phyloP scores from a whole-genome alignment of 1,139 yeast species.

The Yamadazyma sp. region DNA sequence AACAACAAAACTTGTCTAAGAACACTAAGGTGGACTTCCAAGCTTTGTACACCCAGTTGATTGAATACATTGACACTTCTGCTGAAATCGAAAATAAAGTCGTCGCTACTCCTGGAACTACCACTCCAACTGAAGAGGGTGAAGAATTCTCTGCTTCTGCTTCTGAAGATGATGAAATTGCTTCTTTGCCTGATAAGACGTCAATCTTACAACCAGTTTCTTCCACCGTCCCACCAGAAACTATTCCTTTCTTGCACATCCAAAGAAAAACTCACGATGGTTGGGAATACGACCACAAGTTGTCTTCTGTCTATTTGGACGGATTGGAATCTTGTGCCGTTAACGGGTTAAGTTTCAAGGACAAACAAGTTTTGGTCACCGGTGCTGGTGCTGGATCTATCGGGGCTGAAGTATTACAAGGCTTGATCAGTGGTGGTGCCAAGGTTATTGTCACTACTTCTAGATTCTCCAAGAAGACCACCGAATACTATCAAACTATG shows the following conservation, averaged over 20 bases:
- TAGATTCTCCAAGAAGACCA: constrained; percentile 88
- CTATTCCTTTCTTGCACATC: constrained; percentile 92
- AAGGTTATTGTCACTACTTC: constrained; percentile 95
- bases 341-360: constrained; percentile 87
- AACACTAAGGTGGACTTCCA: constrained; percentile 75
- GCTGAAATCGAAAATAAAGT: constrained; percentile 59
- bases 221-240: constrained; percentile 72
- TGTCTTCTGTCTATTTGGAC: constrained; percentile 79
- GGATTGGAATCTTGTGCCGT: constrained; percentile 92
- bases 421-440: constrained; percentile 96
- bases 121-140: constrained; percentile 53
- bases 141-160: constrained; percentile 40
- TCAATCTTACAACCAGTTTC: constrained; percentile 74
- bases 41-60: constrained; percentile 73
- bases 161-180: constrained; percentile 70
- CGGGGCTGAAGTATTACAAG: constrained; percentile 96
- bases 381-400: constrained; percentile 99
- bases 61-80: constrained; percentile 68
- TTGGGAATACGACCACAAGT: constrained; percentile 82
- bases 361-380: constrained; percentile 85
- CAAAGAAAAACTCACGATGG: constrained; percentile 74
- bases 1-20: constrained; percentile 62
- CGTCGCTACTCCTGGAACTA: constrained; percentile 34
- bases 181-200: constrained; percentile 74
- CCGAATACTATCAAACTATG: constrained; percentile 92